A percentile compares a stretch with the other conserved stretches of the same genome.
Conservation (phyloP, 129 eudicot genomes). For the Flaveria linearis region DNA sequence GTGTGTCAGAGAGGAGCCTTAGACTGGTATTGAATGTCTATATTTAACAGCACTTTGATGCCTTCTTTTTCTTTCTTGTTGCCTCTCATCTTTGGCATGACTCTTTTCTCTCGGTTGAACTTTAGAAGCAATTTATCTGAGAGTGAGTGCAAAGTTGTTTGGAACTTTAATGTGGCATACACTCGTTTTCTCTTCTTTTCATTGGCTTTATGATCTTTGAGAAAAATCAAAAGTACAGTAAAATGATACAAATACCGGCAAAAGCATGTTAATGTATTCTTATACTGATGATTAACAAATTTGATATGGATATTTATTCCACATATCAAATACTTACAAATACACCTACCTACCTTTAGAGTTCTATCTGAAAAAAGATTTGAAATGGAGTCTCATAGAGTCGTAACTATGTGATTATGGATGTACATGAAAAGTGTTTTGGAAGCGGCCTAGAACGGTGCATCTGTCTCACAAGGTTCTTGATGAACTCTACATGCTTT, state of each 20-base stretch:
- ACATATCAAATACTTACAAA: not conserved
- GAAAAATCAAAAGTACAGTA: too few species aligned
- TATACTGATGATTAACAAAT: too few species aligned
- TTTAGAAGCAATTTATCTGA: too few species aligned
- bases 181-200: too few species aligned
- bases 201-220: too few species aligned
- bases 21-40: not conserved
- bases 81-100: too few species aligned
- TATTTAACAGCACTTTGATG: not conserved
- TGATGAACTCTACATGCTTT: slow-evolving; percentile 9
- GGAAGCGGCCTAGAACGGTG: not conserved
- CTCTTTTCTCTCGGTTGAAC: too few species aligned
- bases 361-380: not conserved
- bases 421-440: not conserved
- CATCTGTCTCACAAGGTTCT: not conserved
- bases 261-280: too few species aligned
- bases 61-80: not conserved
- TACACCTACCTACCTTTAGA: not conserved
- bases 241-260: too few species aligned
- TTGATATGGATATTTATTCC: not conserved
- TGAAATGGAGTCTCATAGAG: slow-evolving; percentile 12
- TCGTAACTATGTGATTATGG: slow-evolving; percentile 8
- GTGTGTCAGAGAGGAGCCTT: not conserved
- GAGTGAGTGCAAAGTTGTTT: too few species aligned
- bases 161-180: too few species aligned